phyloP scores from a whole-genome alignment of 73 alveolate genomes.

The Durusdinium trenchii region DNA sequence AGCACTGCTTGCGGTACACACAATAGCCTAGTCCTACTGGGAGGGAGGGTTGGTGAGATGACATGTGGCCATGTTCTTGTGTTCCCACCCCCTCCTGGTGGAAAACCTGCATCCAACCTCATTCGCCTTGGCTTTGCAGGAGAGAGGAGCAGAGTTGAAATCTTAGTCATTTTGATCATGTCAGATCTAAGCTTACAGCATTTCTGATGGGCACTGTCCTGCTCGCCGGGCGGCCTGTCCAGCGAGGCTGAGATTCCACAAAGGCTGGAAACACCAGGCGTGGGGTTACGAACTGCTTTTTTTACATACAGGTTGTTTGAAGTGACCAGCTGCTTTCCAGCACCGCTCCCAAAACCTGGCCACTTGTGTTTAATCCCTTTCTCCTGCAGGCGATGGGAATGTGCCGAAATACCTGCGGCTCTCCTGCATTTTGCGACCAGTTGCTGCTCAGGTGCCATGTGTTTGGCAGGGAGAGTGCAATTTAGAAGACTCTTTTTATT shows the following conservation, averaged over 20 bases:
- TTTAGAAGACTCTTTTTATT: no score
- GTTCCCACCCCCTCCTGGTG: no score
- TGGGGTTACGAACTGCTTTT: neutral
- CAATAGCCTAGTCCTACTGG: no score
- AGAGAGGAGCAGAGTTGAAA: neutral
- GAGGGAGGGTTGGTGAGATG: no score
- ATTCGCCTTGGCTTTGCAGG: neutral
- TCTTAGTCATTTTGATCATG: neutral
- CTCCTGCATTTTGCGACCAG: constrained; percentile 38
- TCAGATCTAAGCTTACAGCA: neutral
- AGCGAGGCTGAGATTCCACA: neutral
- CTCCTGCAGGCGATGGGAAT: neutral
- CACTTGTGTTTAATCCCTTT: no score
- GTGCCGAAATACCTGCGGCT: constrained; percentile 85
- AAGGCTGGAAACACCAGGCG: neutral
- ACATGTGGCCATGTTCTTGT: no score
- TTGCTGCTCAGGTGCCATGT: constrained; percentile 52
- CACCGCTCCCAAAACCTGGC: no score
- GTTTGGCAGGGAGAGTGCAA: no score
- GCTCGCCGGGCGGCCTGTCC: neutral
- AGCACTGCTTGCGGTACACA: no score
- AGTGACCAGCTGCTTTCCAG: neutral
- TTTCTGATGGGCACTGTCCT: neutral
- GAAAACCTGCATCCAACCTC: neutral
- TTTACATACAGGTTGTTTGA: neutral